Base-by-base conservation (phyloP, 2,329 filamentous ascomycete genomes). In the Cladosporium cucumerinum region DNA sequence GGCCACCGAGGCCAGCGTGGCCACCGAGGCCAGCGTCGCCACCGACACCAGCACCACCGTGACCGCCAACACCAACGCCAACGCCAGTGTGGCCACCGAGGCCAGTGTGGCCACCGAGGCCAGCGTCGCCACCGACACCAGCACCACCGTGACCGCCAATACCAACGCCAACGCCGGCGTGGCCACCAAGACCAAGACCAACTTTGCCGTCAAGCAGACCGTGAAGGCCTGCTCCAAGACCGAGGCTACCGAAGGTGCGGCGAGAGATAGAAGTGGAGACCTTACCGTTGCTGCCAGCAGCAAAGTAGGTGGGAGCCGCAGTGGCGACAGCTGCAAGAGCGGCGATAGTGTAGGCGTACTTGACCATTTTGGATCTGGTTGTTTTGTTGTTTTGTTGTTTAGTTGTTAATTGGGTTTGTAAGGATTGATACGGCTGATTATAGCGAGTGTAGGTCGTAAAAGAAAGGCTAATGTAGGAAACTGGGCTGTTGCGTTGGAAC, bases 321-420 rank as follows among this genome's bases (percentile, higher is more conserved):
- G 59, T 32, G 30, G 59, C 59, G 48, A 61, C 30, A 32, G 59
- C 59, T 21, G 59, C 48, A 25, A 61, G 59, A 26, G 59, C 59
- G 34, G 28, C 18, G 30, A 61, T 25, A 49, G 59, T 61, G 59
- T 61, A 61, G 32, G 59, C 59, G 59, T 61, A 61, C 30, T 52
- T 61, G 32, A 61, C 59, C 59, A 61, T 61, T 34, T 52, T 46
- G 51, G 25, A 1, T 49, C 21, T 18, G 12, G 21, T 8, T 23
- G 48, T 39, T n/a, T 5, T 43, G 36, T 43, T 46, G 18, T 46
- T 30, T 61, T 61, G 46, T 46, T 46, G 21, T 54, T 54, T 32
- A 21, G 54, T 25, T 36, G 30, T 57, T 57, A 32, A 30, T 46
- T 30, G 16, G n/a, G 26, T 54, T 46, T 46, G 39, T 4, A 46